phyloP scores from a whole-genome alignment of 257 asterid species.

The Ilex aquifolium region DNA sequence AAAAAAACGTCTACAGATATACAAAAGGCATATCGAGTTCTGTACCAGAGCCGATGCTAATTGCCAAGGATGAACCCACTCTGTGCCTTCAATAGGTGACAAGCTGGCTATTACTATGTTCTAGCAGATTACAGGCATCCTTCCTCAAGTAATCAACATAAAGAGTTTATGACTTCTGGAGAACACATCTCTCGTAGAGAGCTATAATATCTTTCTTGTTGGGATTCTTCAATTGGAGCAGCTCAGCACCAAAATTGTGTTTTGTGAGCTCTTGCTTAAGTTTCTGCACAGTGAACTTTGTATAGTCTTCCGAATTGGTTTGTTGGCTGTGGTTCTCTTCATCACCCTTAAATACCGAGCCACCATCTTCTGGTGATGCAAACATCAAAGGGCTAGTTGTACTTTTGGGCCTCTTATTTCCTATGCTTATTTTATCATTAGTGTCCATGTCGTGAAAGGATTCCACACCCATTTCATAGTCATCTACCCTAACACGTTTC shows the following conservation, averaged over 20 bases:
- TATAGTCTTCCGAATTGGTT: conserved; percentile 49
- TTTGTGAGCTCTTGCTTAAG: conserved; percentile 75
- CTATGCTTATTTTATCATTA: conserved; percentile 38
- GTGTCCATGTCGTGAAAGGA: conserved; percentile 57
- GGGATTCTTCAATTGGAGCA: conserved; percentile 60
- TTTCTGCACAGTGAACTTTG: conserved; percentile 51
- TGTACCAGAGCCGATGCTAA: no score
- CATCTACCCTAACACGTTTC: conserved; percentile 77
- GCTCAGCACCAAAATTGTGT: conserved; percentile 67
- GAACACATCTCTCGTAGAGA: conserved; percentile 60
- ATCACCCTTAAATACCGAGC: conserved; percentile 64
- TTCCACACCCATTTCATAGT: conserved; percentile 65
- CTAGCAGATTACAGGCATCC: no score
- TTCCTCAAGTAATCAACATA: no score
- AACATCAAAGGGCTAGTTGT: conserved; percentile 60
- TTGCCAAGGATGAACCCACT: no score
- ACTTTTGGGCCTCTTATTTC: conserved; percentile 74
- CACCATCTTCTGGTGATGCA: conserved; percentile 75
- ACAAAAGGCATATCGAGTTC: no score
- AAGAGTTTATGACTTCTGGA: conserved; percentile 32
- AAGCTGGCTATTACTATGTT: no score
- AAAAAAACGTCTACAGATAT: no score
- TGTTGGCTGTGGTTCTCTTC: conserved; percentile 65
- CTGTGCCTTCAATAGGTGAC: no score
- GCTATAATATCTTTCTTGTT: conserved; percentile 64